These are phyloP conservation scores for Naganishia antarctica DNA, from an alignment of 768 basidiomycete genomes.

Conservation along the genomic window DNA sequence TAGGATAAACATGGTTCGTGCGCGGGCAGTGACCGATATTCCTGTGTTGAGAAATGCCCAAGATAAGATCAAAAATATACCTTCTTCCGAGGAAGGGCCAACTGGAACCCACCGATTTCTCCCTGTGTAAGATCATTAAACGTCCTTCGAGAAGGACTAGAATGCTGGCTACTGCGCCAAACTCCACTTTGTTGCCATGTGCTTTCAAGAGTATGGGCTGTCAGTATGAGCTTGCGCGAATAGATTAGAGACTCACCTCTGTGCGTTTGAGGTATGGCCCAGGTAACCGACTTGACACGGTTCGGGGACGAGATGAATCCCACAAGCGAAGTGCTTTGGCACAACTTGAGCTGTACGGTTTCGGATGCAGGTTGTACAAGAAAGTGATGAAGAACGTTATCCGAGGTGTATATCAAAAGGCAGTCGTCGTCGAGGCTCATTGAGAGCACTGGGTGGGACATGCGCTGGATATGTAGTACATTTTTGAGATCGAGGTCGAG, in stretches of 20 bases:
- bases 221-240: slow-evolving; percentile 11
- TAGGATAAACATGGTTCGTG: slow-evolving; percentile 66
- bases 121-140: slow-evolving; percentile 77
- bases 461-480: slow-evolving; percentile 71
- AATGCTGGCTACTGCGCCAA: slow-evolving; percentile 87
- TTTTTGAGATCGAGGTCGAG: slow-evolving; percentile 76
- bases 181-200: slow-evolving; percentile 87
- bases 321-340: slow-evolving; percentile 89
- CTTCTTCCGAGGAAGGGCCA: too few relatives aligned
- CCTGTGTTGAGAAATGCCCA: not conserved
- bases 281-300: slow-evolving; percentile 83
- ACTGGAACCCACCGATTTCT: slow-evolving; percentile 64
- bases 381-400: slow-evolving; percentile 90
- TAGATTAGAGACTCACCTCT: slow-evolving; percentile 62
- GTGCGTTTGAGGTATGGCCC: slow-evolving; percentile 91
- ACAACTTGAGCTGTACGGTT: slow-evolving; percentile 76
- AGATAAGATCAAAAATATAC: not conserved
- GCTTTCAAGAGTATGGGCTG: slow-evolving; percentile 53
- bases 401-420: slow-evolving; percentile 83
- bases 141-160: slow-evolving; percentile 92
- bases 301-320: slow-evolving; percentile 80
- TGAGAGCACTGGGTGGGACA: slow-evolving; percentile 73
- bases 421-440: slow-evolving; percentile 92
- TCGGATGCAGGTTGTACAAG: slow-evolving; percentile 72
- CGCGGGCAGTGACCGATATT: slow-evolving; percentile 50